Evolutionary conservation across 1,284 basidiomycete species (phyloP).

Genomic region (Microbotryomycetes sp.): DNA sequence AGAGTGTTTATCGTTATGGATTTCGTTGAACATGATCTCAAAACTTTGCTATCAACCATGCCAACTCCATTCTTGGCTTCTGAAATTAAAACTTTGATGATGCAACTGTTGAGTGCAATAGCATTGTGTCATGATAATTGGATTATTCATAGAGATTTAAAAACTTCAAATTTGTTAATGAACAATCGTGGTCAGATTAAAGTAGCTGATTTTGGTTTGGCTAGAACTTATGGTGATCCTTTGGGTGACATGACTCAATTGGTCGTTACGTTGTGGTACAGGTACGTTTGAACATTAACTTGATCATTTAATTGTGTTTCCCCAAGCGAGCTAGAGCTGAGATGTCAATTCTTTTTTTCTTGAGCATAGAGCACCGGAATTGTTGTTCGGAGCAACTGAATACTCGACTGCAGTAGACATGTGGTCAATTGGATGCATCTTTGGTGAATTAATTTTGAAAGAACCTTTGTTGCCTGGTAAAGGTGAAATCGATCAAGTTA

Average conservation of each 20-base stretch:
- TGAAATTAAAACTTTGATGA: conserved; percentile 94
- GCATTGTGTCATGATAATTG: conserved; percentile 88
- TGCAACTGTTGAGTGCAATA: conserved; percentile 88
- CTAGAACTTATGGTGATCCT: conserved; percentile 90
- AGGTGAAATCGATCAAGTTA: conserved; percentile 84
- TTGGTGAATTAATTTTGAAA: conserved; percentile 87
- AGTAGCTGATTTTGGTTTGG: conserved; percentile 96
- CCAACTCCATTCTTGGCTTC: conserved; percentile 90
- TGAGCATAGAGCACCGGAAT: conserved; percentile 77
- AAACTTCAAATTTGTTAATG: conserved; percentile 96
- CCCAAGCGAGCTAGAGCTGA: no score
- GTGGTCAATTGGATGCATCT: conserved; percentile 99
- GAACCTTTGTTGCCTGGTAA: conserved; percentile 95
- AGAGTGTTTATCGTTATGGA: conserved; percentile 38
- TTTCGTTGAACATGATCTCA: conserved; percentile 98
- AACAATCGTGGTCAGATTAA: conserved; percentile 98
- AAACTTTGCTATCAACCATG: conserved; percentile 88
- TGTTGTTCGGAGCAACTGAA: conserved; percentile 81
- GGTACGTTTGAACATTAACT: conserved; percentile 59
- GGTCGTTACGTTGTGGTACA: conserved; percentile 98
- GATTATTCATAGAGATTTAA: conserved; percentile 96
- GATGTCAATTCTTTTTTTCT: not conserved
- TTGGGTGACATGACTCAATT: conserved; percentile 92
- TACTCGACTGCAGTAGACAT: conserved; percentile 96
- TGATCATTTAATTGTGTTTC: no score